A percentile compares a stretch with the other conserved stretches of the same genome.
phyloP scores from a whole-genome alignment of 139 green algal species.

The Edaphochlamys debaryana region DNA sequence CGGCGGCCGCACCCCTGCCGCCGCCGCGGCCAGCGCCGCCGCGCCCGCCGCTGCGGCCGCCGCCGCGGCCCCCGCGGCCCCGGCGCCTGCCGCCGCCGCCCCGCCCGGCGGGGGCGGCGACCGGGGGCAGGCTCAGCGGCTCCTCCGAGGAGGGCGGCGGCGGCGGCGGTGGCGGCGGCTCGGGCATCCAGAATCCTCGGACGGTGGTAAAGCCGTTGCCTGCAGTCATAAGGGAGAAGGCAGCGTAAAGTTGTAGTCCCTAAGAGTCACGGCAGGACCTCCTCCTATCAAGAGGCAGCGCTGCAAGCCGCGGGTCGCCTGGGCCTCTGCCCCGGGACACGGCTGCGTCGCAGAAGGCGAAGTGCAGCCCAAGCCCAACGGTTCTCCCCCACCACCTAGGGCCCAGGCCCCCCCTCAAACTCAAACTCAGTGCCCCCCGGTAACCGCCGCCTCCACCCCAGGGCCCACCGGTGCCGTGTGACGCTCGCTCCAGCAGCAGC shows the following conservation, averaged over 20 bases:
- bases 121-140: too few relatives aligned
- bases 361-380: too few relatives aligned
- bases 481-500: conserved; percentile 43
- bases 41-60: neutral
- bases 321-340: too few relatives aligned
- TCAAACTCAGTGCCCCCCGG: too few relatives aligned
- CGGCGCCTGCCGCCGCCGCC: neutral
- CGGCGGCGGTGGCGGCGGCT: neutral
- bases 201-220: conserved; percentile 57
- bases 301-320: too few relatives aligned
- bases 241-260: too few relatives aligned
- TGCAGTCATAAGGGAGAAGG: neutral
- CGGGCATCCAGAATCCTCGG: conserved; percentile 69
- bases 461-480: conserved; percentile 59
- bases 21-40: neutral
- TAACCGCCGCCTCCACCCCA: too few relatives aligned
- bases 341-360: too few relatives aligned
- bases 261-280: too few relatives aligned
- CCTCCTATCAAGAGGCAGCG: too few relatives aligned
- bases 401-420: too few relatives aligned
- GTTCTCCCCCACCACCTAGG: too few relatives aligned
- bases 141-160: neutral
- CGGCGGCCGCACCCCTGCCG: conserved; percentile 6
- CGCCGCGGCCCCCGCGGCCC: conserved; percentile 1
- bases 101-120: neutral